phyloP scores from a whole-genome alignment of 495 filamentous ascomycete species.

The Glonium stellatum region DNA sequence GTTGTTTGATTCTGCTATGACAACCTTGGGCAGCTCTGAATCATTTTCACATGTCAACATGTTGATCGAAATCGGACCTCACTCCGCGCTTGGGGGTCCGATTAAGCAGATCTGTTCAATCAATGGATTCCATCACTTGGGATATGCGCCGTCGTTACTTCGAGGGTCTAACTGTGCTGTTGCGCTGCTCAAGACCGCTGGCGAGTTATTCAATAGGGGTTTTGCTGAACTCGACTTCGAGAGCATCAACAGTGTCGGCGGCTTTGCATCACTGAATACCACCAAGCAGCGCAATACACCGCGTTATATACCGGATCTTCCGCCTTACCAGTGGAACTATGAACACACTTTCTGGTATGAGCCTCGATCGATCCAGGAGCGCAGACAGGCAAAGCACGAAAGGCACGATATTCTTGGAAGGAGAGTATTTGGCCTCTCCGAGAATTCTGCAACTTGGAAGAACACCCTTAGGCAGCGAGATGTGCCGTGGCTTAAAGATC shows the following conservation, averaged over 20 bases:
- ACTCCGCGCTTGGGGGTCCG: neutral
- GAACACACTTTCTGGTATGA: neutral
- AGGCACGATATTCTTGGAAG: constrained; percentile 5
- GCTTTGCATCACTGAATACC: neutral
- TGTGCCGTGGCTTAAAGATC: constrained; percentile 5
- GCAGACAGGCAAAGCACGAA: neutral
- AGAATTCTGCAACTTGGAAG: neutral
- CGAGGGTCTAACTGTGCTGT: neutral
- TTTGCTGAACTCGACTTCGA: neutral
- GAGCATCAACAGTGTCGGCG: neutral
- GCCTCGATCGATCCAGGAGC: neutral
- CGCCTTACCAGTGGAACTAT: constrained; percentile 3
- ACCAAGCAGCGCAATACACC: neutral
- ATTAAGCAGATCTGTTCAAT: constrained; percentile 1
- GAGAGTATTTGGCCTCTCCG: neutral
- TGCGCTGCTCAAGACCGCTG: neutral
- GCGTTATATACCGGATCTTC: neutral
- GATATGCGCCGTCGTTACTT: neutral
- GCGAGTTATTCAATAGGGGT: neutral
- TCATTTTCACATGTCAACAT: neutral
- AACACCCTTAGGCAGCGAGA: neutral
- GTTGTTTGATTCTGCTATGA: neutral
- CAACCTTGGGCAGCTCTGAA: neutral
- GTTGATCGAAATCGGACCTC: constrained; percentile 4
- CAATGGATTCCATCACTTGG: neutral